Evolutionary conservation across 1,284 basidiomycete species (phyloP), one percentile per base, ranked within the genome.

Genomic region (Ceratorhiza oryzae-sativae): DNA sequence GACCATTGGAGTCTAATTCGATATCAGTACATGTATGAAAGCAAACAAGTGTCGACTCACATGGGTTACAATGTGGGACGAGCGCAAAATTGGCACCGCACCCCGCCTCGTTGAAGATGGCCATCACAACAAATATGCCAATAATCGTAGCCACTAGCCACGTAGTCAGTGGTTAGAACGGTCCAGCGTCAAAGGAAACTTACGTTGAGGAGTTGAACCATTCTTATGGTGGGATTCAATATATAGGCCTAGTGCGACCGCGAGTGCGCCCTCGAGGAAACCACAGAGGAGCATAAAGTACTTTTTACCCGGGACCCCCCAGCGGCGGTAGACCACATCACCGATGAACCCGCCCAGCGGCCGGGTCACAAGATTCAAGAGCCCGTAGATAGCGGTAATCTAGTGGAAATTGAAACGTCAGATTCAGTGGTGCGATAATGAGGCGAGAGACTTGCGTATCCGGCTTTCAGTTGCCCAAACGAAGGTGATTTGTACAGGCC

Each of bases 71-170:
- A 76, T 87, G 86, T 0, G 86, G 86, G 0, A 86, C 84, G 34
- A 86, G 80, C 3, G 84, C 80, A 76, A 87, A 88, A 76, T 85
- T 86, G 1, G 83, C 82, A 2, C 86, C 86, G 72, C 86, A 87
- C 0, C 80, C 86, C 6, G 83, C 78, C 75, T 87, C 84, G 67
- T 82, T 82, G 75, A 83, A 82, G 34, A 83, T 79, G 1, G 81
- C 82, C 15, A 80, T 76, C 18, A 84, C 68, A 12, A 77, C 72
- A 71, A 82, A 75, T 27, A 82, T 60, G 2, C 77, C 78, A 53
- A 81, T 78, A 41, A 80, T 75, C 6, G 75, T 77, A 3, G 75
- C 76, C 4, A 79, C 76, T 76, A 73, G 71, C 20, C n/a, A 27
- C 25, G n/a, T 12, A n/a, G 10, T 25, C 25, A 36, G 68, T 15